Evolutionary conservation across 169 alveolate species (phyloP), one percentile per base, ranked within the genome.

Genomic region (Amoebophrya sp.): DNA sequence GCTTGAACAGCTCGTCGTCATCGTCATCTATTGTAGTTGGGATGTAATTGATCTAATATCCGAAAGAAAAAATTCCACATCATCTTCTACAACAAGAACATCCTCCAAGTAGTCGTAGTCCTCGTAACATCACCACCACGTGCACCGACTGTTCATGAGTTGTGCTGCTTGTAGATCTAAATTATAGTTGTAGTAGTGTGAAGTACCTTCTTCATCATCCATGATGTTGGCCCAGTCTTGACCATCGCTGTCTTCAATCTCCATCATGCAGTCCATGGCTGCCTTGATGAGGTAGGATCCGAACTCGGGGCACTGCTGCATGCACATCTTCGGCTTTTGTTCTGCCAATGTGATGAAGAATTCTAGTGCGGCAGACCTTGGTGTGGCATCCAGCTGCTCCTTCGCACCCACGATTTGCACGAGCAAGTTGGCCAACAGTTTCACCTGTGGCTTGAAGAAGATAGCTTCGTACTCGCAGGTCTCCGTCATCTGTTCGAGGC

Each of bases 261-360:
- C 83, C 83, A 65, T 65, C 83, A 12, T 6, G 83, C 83, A 65
- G 83, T 65, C 83, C 83, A 65, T 65, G 26, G 83, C 83, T 1
- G 83, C 83, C 83, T 65, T 65, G 33, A 65, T 65, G 36, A 65
- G 33, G 83, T 65, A 65, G 2, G 83, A 65, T 1, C 83, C 83
- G 33, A 65, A 65, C 39, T 65, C 83, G 33, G 83, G 33, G 83
- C 83, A 65, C 83, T 65, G 83, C 33, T 29, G 1, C 83, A 65
- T 65, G 83, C 83, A 65, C 83, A 65, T 65, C 83, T 65, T 65
- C 83, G 83, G 83, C 83, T 65, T 65, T 36, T 65, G 83, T 36
- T 65, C 83, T 1, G 83, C 83, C 3, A 65, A 36, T 1, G 83
- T 65, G 83, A 65, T 65, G 83, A 65, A 65, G n/a, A 65, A 65